Base-by-base conservation (phyloP, 352 stramenopile genomes). In the Globisporangium sylvaticum region DNA sequence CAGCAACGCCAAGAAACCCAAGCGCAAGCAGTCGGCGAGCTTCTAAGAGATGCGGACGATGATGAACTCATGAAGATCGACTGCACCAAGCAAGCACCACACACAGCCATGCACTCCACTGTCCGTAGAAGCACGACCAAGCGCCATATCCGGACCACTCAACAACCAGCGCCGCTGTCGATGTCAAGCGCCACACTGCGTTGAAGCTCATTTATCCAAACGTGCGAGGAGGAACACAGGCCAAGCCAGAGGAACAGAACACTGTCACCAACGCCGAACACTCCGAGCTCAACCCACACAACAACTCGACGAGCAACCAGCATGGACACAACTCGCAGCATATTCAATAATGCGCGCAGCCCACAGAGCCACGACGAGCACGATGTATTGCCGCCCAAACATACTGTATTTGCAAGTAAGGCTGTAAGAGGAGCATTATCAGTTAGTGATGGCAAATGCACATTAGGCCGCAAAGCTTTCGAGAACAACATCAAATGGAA, bases 1-100 rank as follows among this genome's bases (percentile, higher is more conserved):
- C 7, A 24, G 15, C 15, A 58, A 53, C 65, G 66, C 68, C 37
- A 75, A 79, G 70, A 76, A 74, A 53, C 63, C 69, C 20, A 70
- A 71, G 53, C 66, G 66, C 59, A 71, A 71, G 14, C 66, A 64
- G 3, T 71, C 66, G 7, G 66, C 66, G 53, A 67, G 61, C 37
- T 71, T 71, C 53, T 71, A 64, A 57, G 7, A 24, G 56, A 22
- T 20, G 12, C n/a, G 44, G 32, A 6, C 25, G 12, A 48, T 60
- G 18, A 29, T 18, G 54, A 42, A 9, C 6, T 10, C 8, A 27
- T 25, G 18, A 42, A 39, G 27, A 20, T 31, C 18, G 24, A 34
- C 27, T 22, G 24, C 24, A 60, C 18, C 20, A 61, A 25, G 7
- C 54, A 59, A n/a, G 10, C 31, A 24, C n/a, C 32, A 32, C 55